phyloP scores from a whole-genome alignment of 345 rosid genomes.

The Populus euphratica region DNA sequence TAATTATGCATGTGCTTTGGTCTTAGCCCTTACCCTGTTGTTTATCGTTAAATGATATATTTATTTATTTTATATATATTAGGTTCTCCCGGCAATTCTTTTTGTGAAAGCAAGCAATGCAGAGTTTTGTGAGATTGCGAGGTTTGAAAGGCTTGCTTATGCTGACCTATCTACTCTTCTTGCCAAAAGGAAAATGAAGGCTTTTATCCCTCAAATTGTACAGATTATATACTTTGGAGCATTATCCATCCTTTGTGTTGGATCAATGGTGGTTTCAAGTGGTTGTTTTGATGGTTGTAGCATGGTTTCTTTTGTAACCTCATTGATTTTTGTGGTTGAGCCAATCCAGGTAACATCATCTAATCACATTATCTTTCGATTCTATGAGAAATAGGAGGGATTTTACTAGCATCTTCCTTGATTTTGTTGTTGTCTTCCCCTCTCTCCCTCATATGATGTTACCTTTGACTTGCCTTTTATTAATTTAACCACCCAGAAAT shows the following conservation, averaged over 20 bases:
- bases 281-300: slow-evolving; percentile 59
- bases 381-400: background rate
- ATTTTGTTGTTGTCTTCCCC: background rate
- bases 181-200: slow-evolving; percentile 89
- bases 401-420: background rate
- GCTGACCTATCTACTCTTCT: slow-evolving; percentile 55
- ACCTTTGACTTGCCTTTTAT: too few relatives aligned
- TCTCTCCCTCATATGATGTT: too few relatives aligned
- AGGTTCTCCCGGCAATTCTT: slow-evolving; percentile 86
- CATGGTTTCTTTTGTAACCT: slow-evolving; percentile 75
- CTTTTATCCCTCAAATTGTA: slow-evolving; percentile 73
- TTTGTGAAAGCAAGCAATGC: slow-evolving; percentile 92
- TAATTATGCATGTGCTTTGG: background rate
- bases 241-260: slow-evolving; percentile 54
- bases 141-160: slow-evolving; percentile 69
- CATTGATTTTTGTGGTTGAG: slow-evolving; percentile 74
- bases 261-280: slow-evolving; percentile 64
- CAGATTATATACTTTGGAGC: slow-evolving; percentile 75
- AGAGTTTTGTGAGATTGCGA: slow-evolving; percentile 63
- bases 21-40: background rate
- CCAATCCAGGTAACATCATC: slow-evolving; percentile 71
- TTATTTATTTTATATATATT: background rate
- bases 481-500: too few relatives aligned
- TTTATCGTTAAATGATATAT: background rate
- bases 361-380: slow-evolving; percentile 2